These are phyloP conservation scores for Starmerella kuoi DNA, from an alignment of 805 yeast species.

Conservation along the genomic window DNA sequence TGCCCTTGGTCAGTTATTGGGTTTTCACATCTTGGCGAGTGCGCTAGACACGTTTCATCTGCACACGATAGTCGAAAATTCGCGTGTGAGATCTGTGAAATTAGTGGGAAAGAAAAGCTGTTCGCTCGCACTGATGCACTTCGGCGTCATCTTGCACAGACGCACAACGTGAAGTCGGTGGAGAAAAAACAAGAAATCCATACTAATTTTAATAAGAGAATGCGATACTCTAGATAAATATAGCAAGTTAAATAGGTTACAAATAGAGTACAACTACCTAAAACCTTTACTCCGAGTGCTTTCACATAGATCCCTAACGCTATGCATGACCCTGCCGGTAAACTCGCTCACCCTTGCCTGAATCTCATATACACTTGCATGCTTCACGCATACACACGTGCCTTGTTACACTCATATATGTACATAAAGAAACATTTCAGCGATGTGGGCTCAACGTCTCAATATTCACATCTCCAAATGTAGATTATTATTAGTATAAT, in stretches of 20 bases:
- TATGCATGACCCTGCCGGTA: too few relatives aligned
- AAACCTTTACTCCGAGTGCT: too few relatives aligned
- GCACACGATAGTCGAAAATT: slow-evolving; percentile 3
- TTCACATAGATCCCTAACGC: too few relatives aligned
- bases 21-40: slow-evolving; percentile 7
- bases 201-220: neutral
- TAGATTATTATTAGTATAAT: too few relatives aligned
- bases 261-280: too few relatives aligned
- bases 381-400: too few relatives aligned
- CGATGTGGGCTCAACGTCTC: too few relatives aligned
- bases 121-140: slow-evolving; percentile 10
- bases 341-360: too few relatives aligned
- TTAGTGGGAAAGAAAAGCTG: neutral
- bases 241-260: neutral
- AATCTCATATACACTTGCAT: too few relatives aligned
- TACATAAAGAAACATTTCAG: too few relatives aligned
- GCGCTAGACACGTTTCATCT: slow-evolving; percentile 8
- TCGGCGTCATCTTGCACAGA: slow-evolving; percentile 4
- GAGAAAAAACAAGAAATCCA: neutral
- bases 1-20: slow-evolving; percentile 18
- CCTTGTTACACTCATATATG: too few relatives aligned
- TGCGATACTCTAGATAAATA: neutral
- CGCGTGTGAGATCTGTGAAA: slow-evolving; percentile 2
- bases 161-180: neutral
- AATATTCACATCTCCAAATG: too few relatives aligned